These are phyloP conservation scores for Chlorella sorokiniana DNA, from an alignment of 139 green algal genomes.

Conservation along the genomic window DNA sequence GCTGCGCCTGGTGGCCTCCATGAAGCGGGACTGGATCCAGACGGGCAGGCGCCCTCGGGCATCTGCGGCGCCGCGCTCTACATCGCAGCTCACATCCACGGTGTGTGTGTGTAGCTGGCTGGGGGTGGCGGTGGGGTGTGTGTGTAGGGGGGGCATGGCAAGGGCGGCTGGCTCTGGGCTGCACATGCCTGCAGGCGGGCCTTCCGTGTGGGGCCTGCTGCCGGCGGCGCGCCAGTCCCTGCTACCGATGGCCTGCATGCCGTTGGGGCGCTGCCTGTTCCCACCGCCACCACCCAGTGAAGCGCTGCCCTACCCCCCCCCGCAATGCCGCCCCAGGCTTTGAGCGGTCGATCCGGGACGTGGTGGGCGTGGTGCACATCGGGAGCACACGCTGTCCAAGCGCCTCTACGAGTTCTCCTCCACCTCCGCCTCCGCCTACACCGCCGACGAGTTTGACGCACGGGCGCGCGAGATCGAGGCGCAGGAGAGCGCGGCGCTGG, in stretches of 20 bases:
- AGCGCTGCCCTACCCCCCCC: neutral
- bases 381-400: conserved; percentile 88
- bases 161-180: no score
- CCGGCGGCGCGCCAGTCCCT: no score
- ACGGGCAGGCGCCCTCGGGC: conserved; percentile 86
- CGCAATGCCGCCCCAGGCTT: conserved; percentile 33
- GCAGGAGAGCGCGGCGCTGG: neutral
- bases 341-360: conserved; percentile 75
- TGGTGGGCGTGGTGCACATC: conserved; percentile 88
- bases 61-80: conserved; percentile 96
- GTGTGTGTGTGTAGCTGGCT: conserved; percentile 29
- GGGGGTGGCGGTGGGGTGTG: neutral
- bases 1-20: conserved; percentile 88
- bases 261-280: neutral
- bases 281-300: neutral
- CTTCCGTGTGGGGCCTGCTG: no score
- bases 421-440: conserved; percentile 65
- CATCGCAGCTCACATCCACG: conserved; percentile 92
- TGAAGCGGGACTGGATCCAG: conserved; percentile 99
- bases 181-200: no score
- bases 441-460: conserved; percentile 38
- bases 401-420: conserved; percentile 85
- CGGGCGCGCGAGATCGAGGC: conserved; percentile 10
- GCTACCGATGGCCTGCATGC: no score
- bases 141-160: no score